These are phyloP conservation scores for Phytophthora podocarpi DNA, from an alignment of 352 stramenopile genomes.

Conservation along the genomic window DNA sequence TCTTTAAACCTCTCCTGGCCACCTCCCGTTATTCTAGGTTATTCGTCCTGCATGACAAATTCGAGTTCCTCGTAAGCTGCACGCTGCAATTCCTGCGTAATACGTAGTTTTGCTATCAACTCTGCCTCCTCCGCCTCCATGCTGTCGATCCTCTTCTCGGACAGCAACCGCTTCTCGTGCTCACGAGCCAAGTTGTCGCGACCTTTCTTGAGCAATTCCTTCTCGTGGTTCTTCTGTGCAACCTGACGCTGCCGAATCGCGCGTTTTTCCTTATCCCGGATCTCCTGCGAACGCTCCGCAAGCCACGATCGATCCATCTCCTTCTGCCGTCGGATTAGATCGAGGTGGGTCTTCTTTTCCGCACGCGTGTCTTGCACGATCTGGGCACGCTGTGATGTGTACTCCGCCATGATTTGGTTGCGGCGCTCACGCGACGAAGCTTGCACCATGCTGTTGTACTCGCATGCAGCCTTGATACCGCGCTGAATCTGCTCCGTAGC, in stretches of 20 bases:
- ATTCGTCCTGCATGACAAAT: constrained; percentile 62
- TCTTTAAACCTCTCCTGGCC: too few species aligned
- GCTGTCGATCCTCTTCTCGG: constrained; percentile 64
- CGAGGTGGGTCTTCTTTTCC: constrained; percentile 47
- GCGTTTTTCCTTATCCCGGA: constrained; percentile 52
- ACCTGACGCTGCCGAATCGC: constrained; percentile 47
- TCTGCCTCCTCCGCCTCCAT: constrained; percentile 69
- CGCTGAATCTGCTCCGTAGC: constrained; percentile 55
- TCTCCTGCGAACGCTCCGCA: constrained; percentile 54
- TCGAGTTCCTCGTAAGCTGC: constrained; percentile 71
- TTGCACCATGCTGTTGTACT: constrained; percentile 59
- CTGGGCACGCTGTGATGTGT: constrained; percentile 50
- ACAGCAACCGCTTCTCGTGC: constrained; percentile 57
- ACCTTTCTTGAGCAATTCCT: constrained; percentile 51
- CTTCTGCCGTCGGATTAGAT: constrained; percentile 48
- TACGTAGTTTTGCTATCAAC: constrained; percentile 63
- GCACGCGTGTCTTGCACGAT: constrained; percentile 58
- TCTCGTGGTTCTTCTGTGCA: constrained; percentile 55
- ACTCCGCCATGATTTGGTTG: constrained; percentile 47
- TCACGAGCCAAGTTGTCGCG: constrained; percentile 56
- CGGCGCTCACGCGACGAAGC: constrained; percentile 44
- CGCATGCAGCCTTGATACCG: constrained; percentile 55
- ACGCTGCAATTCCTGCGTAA: constrained; percentile 71
- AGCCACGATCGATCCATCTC: constrained; percentile 46
- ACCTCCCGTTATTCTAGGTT: too few species aligned